phyloP scores from a whole-genome alignment of 1,284 basidiomycete species.

The Mycosarcoma mackinlayi region DNA sequence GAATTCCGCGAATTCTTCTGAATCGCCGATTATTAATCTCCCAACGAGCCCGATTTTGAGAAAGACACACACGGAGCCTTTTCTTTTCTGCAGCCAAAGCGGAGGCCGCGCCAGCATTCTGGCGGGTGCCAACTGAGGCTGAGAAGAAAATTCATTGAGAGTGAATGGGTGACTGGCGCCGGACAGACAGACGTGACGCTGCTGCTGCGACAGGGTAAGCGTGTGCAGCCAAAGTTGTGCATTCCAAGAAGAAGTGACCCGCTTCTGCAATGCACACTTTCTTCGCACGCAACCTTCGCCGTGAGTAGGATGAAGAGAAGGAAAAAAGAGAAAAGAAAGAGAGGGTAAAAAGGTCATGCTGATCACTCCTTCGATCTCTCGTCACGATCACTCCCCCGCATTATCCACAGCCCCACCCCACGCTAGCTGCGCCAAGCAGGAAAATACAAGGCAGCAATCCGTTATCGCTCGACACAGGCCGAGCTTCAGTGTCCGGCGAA shows the following conservation, averaged over 20 bases:
- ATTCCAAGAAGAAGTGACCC: slow-evolving; percentile 10
- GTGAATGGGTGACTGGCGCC: slow-evolving; percentile 1
- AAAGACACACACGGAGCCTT: no score
- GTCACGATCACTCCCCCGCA: slow-evolving; percentile 50
- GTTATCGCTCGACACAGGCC: background rate
- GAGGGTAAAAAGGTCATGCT: slow-evolving; percentile 8
- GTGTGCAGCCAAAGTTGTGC: background rate
- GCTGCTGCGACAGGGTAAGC: no score
- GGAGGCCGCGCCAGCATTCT: slow-evolving; percentile 31
- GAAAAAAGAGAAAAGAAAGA: background rate
- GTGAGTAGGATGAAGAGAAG: no score
- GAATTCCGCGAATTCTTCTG: slow-evolving; percentile 11
- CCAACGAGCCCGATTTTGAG: no score
- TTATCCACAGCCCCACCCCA: slow-evolving; percentile 15
- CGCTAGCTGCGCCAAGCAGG: slow-evolving; percentile 3
- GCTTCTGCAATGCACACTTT: background rate
- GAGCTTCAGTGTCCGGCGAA: background rate
- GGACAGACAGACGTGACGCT: slow-evolving; percentile 4
- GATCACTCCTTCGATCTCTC: slow-evolving; percentile 44
- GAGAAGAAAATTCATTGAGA: slow-evolving; percentile 42
- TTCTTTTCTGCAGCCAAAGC: background rate
- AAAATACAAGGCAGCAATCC: background rate
- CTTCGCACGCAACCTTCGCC: background rate
- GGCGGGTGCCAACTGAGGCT: background rate
- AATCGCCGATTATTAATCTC: slow-evolving; percentile 13